A percentile compares a stretch with the other conserved stretches of the same genome.
These are phyloP conservation scores for Huntiella decipiens DNA, from an alignment of 2,329 filamentous ascomycete species.

Conservation along the genomic window DNA sequence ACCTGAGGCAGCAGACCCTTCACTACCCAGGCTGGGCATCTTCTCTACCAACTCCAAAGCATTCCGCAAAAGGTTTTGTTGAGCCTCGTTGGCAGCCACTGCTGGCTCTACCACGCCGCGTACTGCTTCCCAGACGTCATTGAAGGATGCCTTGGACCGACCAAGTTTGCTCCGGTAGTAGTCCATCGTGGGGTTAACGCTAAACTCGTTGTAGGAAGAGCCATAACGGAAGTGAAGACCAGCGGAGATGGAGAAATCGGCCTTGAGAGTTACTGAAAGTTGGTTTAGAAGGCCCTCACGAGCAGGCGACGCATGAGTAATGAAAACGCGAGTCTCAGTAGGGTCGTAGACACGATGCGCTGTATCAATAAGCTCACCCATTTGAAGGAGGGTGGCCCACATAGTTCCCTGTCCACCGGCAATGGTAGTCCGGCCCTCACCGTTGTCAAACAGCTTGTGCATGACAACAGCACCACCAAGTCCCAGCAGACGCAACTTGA, in stretches of 20 bases:
- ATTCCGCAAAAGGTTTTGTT: slow-evolving; percentile 80
- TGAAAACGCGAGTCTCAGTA: slow-evolving; percentile 87
- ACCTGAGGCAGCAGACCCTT: slow-evolving; percentile 54
- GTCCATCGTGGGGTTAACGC: slow-evolving; percentile 91
- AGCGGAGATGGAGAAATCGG: slow-evolving; percentile 93
- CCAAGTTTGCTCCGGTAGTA: slow-evolving; percentile 97
- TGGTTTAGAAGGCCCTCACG: slow-evolving; percentile 95
- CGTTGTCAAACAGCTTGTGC: slow-evolving; percentile 99
- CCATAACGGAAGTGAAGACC: slow-evolving; percentile 97
- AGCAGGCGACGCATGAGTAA: slow-evolving; percentile 91
- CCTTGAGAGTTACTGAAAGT: slow-evolving; percentile 89
- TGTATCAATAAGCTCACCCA: slow-evolving; percentile 94
- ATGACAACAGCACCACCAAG: slow-evolving; percentile 94
- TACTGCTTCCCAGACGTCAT: slow-evolving; percentile 98
- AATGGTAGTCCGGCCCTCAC: slow-evolving; percentile 92
- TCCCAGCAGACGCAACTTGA: slow-evolving; percentile 85
- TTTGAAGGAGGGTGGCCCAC: slow-evolving; percentile 97
- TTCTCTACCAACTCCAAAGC: slow-evolving; percentile 89
- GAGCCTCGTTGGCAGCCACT: slow-evolving; percentile 80
- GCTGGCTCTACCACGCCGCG: slow-evolving; percentile 90
- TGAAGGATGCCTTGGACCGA: slow-evolving; percentile 94
- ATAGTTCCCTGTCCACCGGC: slow-evolving; percentile 96
- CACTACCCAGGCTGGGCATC: slow-evolving; percentile 89
- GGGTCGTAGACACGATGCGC: slow-evolving; percentile 97
- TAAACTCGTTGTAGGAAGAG: slow-evolving; percentile 99